A percentile compares a stretch with the other conserved stretches of the same genome.
phyloP scores from a whole-genome alignment of 345 rosid genomes.

The Pistacia atlantica region DNA sequence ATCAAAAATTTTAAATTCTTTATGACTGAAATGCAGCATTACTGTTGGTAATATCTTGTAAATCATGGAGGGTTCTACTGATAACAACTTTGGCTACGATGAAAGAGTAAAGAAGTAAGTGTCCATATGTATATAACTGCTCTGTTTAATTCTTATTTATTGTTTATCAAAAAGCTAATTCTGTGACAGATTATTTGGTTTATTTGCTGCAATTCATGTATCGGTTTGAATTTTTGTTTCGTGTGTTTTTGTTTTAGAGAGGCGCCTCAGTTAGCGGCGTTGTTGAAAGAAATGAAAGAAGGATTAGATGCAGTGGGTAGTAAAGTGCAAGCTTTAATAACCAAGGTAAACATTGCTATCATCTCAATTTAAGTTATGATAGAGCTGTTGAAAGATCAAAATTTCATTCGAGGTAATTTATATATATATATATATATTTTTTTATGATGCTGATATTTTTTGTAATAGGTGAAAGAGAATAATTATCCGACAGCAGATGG shows the following conservation, averaged over 20 bases:
- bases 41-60: neutral
- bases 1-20: neutral
- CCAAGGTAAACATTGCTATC: conserved; percentile 44
- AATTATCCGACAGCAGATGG: conserved; percentile 74
- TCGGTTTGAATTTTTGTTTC: neutral
- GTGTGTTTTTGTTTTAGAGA: conserved; percentile 43
- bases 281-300: conserved; percentile 76
- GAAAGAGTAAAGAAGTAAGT: conserved; percentile 42
- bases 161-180: neutral
- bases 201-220: neutral
- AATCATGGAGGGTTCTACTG: conserved; percentile 31
- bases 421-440: neutral
- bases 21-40: neutral
- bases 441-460: neutral
- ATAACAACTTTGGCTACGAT: conserved; percentile 8
- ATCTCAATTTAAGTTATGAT: neutral
- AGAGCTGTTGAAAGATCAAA: neutral
- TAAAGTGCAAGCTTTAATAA: conserved; percentile 76
- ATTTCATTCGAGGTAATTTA: neutral
- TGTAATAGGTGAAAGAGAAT: conserved; percentile 69
- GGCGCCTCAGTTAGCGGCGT: conserved; percentile 58
- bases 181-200: neutral
- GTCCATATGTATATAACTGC: neutral
- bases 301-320: conserved; percentile 69
- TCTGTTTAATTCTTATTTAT: neutral